Conservation (phyloP, 116 monocot species). For the Iris pallida region DNA sequence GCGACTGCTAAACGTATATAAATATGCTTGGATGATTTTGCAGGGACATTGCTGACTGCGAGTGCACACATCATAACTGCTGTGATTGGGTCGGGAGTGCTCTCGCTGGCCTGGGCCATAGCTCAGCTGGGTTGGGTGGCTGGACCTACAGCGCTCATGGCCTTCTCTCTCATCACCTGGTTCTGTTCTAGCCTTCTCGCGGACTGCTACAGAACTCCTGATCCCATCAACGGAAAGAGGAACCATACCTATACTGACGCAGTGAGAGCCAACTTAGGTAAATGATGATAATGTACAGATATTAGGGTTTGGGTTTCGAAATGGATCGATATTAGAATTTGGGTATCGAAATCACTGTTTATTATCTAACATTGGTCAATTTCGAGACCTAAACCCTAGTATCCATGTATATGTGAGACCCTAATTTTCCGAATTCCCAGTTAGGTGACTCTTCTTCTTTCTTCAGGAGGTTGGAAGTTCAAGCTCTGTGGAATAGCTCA, state of each 20-base stretch:
- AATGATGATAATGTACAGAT: too few species aligned
- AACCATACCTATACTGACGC: constrained; percentile 14
- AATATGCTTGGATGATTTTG: neutral
- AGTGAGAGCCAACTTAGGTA: constrained; percentile 18
- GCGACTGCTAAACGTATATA: neutral
- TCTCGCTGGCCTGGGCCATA: constrained; percentile 19
- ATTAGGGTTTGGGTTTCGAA: too few species aligned
- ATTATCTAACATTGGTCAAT: too few species aligned
- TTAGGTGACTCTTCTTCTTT: neutral
- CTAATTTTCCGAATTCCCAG: neutral
- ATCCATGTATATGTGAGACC: too few species aligned
- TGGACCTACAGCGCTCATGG: constrained; percentile 7
- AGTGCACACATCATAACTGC: constrained; percentile 16
- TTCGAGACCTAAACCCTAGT: too few species aligned
- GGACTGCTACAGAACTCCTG: constrained; percentile 9
- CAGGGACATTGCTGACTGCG: constrained; percentile 19
- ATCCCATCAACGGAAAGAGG: constrained; percentile 6
- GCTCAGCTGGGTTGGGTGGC: constrained; percentile 17
- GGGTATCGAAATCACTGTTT: too few species aligned
- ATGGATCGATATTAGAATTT: too few species aligned
- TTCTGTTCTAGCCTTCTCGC: constrained; percentile 16
- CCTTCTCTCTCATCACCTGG: constrained; percentile 16
- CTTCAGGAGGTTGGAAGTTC: constrained; percentile 35
- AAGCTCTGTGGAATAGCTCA: constrained; percentile 47
- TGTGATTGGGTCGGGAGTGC: constrained; percentile 16